phyloP scores from a whole-genome alignment of 805 yeast species.

The Torulaspora microellipsoides region DNA sequence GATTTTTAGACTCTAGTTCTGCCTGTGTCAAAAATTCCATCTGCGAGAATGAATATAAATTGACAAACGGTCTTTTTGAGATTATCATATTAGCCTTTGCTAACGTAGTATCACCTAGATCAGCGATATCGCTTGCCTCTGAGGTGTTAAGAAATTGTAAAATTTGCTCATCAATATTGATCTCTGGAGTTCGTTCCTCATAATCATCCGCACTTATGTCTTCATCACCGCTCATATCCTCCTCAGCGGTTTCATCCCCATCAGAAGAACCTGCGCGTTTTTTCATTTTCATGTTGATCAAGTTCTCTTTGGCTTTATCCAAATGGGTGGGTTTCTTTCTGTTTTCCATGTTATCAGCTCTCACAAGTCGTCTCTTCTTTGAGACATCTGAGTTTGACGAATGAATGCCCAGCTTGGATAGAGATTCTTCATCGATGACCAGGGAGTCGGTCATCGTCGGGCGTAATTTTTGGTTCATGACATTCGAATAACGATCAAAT shows the following conservation, averaged over 20 bases:
- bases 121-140: slow-evolving; percentile 67
- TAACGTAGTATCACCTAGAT: slow-evolving; percentile 68
- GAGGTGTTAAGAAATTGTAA: slow-evolving; percentile 77
- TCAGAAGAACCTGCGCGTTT: slow-evolving; percentile 15
- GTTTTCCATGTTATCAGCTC: slow-evolving; percentile 35
- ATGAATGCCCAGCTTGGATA: slow-evolving; percentile 15
- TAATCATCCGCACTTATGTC: slow-evolving; percentile 36
- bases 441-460: slow-evolving; percentile 9
- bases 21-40: slow-evolving; percentile 45
- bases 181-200: slow-evolving; percentile 27
- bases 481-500: slow-evolving; percentile 35
- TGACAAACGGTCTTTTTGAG: slow-evolving; percentile 62
- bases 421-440: slow-evolving; percentile 15
- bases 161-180: slow-evolving; percentile 57
- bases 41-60: slow-evolving; percentile 55
- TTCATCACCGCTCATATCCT: slow-evolving; percentile 39
- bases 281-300: slow-evolving; percentile 23
- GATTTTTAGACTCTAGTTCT: slow-evolving; percentile 24
- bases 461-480: slow-evolving; percentile 18
- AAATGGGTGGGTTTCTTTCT: slow-evolving; percentile 27
- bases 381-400: slow-evolving; percentile 10
- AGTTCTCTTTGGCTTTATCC: slow-evolving; percentile 31
- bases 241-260: slow-evolving; percentile 25
- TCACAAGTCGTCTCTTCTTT: slow-evolving; percentile 39
- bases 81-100: slow-evolving; percentile 60